Percentiles rank a stretch among this genome's conserved stretches.
Evolutionary conservation across 257 asterid species (phyloP).

Genomic region (Perilla frutescens): DNA sequence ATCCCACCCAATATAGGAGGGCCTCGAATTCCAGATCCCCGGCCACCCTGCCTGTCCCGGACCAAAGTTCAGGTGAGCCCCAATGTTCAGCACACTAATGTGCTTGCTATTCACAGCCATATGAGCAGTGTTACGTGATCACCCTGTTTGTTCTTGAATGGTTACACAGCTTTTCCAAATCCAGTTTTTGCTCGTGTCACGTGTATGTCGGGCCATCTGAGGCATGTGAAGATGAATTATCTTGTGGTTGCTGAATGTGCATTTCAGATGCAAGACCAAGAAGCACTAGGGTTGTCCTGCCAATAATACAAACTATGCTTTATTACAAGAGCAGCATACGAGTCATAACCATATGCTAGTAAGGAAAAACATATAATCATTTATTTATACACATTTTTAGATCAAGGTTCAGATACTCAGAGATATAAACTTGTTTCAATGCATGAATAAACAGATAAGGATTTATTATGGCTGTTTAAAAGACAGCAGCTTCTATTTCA

Average conservation of each 20-base stretch:
- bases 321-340: not conserved
- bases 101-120: not conserved
- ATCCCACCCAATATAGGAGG: not conserved
- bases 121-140: slow-evolving; percentile 2
- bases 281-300: slow-evolving; percentile 65
- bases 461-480: too few species aligned
- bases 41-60: too few species aligned
- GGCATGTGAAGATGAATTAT: slow-evolving; percentile 44
- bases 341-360: not conserved
- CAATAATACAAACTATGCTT: slow-evolving; percentile 3
- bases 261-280: slow-evolving; percentile 71
- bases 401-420: not conserved
- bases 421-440: not conserved
- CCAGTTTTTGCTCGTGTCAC: slow-evolving; percentile 26
- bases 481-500: too few species aligned
- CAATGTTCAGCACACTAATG: not conserved
- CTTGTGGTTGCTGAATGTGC: slow-evolving; percentile 49
- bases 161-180: not conserved
- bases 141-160: slow-evolving; percentile 16
- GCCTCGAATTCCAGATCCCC: not conserved
- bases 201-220: slow-evolving; percentile 54
- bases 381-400: not conserved
- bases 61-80: not conserved
- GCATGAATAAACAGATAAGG: too few species aligned
- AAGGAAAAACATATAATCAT: not conserved